Evolutionary conservation across 495 filamentous ascomycete species (phyloP).

Genomic region (Beverwykella pulmonaria): DNA sequence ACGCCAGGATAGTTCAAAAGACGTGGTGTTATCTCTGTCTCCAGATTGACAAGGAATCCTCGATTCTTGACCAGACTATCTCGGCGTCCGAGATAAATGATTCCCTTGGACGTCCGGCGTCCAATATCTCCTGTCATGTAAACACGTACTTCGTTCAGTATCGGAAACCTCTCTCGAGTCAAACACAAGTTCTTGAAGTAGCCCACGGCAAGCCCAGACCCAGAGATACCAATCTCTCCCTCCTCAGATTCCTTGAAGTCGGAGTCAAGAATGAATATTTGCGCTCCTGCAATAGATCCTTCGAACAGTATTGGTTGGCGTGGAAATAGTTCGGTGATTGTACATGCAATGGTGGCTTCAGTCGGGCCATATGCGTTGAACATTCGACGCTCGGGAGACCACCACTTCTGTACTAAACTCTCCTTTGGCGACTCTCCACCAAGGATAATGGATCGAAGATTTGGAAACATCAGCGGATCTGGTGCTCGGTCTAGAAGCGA

Average conservation of each 20-base stretch:
- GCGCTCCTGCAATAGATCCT: neutral
- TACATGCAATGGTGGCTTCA: slow-evolving; percentile 39
- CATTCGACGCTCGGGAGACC: slow-evolving; percentile 21
- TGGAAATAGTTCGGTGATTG: slow-evolving; percentile 13
- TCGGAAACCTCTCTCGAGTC: slow-evolving; percentile 53
- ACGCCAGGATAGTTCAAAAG: slow-evolving; percentile 1
- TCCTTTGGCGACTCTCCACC: slow-evolving; percentile 38
- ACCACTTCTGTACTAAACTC: slow-evolving; percentile 33
- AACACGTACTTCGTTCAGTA: neutral
- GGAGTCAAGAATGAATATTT: slow-evolving; percentile 11
- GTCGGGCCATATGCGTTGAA: slow-evolving; percentile 46
- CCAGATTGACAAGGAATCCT: slow-evolving; percentile 18
- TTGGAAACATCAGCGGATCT: slow-evolving; percentile 5
- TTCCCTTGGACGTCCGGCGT: slow-evolving; percentile 16
- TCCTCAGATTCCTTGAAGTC: slow-evolving; percentile 1
- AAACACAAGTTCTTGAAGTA: slow-evolving; percentile 17
- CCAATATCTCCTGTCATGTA: slow-evolving; percentile 36
- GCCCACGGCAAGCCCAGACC: slow-evolving; percentile 8
- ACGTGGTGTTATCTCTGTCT: slow-evolving; percentile 14
- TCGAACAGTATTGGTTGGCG: neutral
- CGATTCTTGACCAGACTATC: slow-evolving; percentile 37
- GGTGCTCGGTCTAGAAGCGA: slow-evolving; percentile 23
- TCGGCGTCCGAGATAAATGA: slow-evolving; percentile 33
- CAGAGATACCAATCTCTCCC: slow-evolving; percentile 23
- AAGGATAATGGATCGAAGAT: slow-evolving; percentile 34